Evolutionary conservation across 1,284 basidiomycete genomes (phyloP).

Genomic region (Sutorius eximius): DNA sequence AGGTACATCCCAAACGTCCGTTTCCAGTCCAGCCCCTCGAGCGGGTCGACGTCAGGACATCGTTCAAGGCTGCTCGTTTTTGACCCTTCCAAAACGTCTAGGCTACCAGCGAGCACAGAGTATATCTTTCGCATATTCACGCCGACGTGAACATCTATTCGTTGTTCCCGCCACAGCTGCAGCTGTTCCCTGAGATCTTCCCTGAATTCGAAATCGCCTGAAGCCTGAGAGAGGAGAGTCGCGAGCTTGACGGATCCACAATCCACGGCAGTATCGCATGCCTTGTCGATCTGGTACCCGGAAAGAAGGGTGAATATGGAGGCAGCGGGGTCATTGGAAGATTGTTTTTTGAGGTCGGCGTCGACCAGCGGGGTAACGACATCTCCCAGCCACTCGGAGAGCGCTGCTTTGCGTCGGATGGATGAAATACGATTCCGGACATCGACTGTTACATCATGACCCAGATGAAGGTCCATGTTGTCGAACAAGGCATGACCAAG

Average conservation of each 20-base stretch:
- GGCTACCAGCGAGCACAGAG: constrained; percentile 81
- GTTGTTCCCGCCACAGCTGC: constrained; percentile 80
- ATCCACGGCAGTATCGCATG: constrained; percentile 76
- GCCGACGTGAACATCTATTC: constrained; percentile 71
- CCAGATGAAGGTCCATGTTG: constrained; percentile 65
- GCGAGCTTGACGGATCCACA: constrained; percentile 84
- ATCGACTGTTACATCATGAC: constrained; percentile 54
- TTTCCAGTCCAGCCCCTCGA: constrained; percentile 92
- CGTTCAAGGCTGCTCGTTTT: constrained; percentile 56
- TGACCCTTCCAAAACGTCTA: constrained; percentile 63
- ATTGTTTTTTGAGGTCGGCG: constrained; percentile 60
- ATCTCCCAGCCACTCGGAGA: constrained; percentile 85
- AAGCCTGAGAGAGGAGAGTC: constrained; percentile 88
- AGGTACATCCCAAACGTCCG: constrained; percentile 88
- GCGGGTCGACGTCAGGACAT: constrained; percentile 67
- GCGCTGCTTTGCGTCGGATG: constrained; percentile 77
- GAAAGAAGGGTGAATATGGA: constrained; percentile 78
- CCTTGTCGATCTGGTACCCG: constrained; percentile 86
- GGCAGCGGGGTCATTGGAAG: constrained; percentile 47
- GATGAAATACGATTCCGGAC: constrained; percentile 58
- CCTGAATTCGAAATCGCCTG: constrained; percentile 77
- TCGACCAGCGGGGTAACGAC: constrained; percentile 77
- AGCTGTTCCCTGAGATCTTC: constrained; percentile 80
- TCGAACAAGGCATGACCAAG: constrained; percentile 94
- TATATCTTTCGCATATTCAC: constrained; percentile 79